Percentiles rank a stretch among this genome's conserved stretches.
These are phyloP conservation scores for Talaromyces marneffei DNA, from an alignment of 2,329 filamentous ascomycete genomes.

Conservation along the genomic window DNA sequence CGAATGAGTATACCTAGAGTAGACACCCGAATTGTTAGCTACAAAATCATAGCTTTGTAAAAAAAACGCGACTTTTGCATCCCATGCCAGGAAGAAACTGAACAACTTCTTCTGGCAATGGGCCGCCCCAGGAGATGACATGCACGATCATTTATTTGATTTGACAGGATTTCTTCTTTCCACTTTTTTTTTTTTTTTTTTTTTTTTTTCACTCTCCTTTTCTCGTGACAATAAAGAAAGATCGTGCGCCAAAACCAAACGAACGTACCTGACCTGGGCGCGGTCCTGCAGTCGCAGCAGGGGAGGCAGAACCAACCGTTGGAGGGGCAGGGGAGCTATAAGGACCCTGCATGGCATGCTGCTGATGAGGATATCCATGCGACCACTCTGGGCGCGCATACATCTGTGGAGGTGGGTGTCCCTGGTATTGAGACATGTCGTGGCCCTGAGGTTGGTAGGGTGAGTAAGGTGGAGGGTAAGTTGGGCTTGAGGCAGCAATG, in stretches of 20 bases:
- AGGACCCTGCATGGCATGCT: conserved; percentile 44
- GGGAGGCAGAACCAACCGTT: conserved; percentile 54
- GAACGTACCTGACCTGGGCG: conserved; percentile 58
- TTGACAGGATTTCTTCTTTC: neutral
- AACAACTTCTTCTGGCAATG: conserved; percentile 3
- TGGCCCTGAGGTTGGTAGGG: conserved; percentile 76
- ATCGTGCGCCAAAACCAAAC: conserved; percentile 32
- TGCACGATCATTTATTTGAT: conserved; percentile 13
- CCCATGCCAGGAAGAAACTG: neutral
- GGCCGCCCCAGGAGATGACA: conserved; percentile 16
- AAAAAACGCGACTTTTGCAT: conserved; percentile 1
- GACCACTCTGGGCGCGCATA: conserved; percentile 45
- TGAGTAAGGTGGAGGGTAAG: conserved; percentile 80
- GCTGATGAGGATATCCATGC: conserved; percentile 42
- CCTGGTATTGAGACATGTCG: conserved; percentile 72
- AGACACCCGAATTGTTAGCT: conserved; percentile 11
- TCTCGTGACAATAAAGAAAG: conserved; percentile 15
- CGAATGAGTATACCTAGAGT: conserved; percentile 88
- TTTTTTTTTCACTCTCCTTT: neutral
- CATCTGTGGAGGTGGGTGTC: conserved; percentile 44
- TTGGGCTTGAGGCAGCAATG: conserved; percentile 87
- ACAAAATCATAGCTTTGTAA: neutral
- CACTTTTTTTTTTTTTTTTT: neutral
- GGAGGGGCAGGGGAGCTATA: conserved; percentile 48
- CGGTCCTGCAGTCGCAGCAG: conserved; percentile 56